phyloP scores from a whole-genome alignment of 225 moss, liverwort and hornwort species.

The Physcomitrium patens region DNA sequence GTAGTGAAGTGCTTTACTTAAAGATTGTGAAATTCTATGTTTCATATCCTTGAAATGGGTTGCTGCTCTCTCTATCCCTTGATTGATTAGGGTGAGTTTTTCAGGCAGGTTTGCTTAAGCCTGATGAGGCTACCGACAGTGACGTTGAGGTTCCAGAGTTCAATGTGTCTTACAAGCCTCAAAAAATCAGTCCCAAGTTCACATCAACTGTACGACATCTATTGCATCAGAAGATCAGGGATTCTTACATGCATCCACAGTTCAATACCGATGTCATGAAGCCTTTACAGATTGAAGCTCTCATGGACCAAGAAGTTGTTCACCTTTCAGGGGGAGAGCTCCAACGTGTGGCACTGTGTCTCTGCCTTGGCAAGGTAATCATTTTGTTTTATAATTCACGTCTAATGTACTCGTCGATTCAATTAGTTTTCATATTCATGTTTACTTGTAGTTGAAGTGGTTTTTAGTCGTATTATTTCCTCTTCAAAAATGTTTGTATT shows the following conservation, averaged over 20 bases:
- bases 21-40: too few species aligned
- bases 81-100: conserved; percentile 4
- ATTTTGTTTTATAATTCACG: background rate
- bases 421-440: background rate
- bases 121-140: conserved; percentile 60
- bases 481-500: background rate
- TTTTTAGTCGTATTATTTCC: background rate
- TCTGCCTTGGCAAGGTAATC: conserved; percentile 96
- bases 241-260: conserved; percentile 97
- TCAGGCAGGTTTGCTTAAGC: conserved; percentile 93
- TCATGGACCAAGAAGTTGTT: conserved; percentile 92
- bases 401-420: background rate
- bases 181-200: conserved; percentile 96
- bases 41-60: too few species aligned
- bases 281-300: conserved; percentile 83
- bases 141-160: conserved; percentile 94
- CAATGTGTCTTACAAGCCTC: conserved; percentile 96
- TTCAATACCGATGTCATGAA: conserved; percentile 98
- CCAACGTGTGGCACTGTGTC: conserved; percentile 89
- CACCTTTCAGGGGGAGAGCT: conserved; percentile 96
- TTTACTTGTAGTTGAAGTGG: background rate
- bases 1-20: too few species aligned
- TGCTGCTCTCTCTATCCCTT: background rate
- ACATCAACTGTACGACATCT: conserved; percentile 72
- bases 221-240: conserved; percentile 85